These are phyloP conservation scores for Ceratobasidium sp. DNA, from an alignment of 1,284 basidiomycete species.

Conservation along the genomic window DNA sequence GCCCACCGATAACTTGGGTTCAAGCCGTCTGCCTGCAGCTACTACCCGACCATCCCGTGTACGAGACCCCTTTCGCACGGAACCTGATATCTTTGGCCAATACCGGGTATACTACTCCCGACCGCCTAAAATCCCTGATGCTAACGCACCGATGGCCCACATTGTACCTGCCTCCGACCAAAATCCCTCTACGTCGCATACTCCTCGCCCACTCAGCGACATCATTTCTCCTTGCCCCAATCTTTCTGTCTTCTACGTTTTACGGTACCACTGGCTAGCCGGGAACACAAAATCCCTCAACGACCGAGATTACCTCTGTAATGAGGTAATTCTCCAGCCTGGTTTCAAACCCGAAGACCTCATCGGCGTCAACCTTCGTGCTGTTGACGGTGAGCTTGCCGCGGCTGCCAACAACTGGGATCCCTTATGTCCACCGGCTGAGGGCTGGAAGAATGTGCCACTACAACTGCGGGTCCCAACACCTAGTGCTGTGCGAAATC, in stretches of 20 bases:
- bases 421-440: conserved; percentile 13
- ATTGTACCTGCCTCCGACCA: background rate
- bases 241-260: conserved; percentile 13
- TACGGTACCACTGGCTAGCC: conserved; percentile 18
- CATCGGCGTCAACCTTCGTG: conserved; percentile 3
- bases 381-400: conserved; percentile 13
- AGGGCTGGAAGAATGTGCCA: conserved; percentile 27
- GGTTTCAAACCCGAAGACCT: conserved; percentile 13
- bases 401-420: conserved; percentile 21
- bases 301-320: conserved; percentile 22
- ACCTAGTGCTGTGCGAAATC: background rate
- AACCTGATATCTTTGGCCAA: conserved; percentile 28
- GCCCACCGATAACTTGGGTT: background rate
- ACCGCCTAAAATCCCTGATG: conserved; percentile 17
- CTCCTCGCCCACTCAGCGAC: background rate
- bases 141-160: background rate
- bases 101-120: conserved; percentile 14
- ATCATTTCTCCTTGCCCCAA: conserved; percentile 31
- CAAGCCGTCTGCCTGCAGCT: background rate
- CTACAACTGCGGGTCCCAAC: conserved; percentile 6
- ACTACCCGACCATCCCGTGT: background rate
- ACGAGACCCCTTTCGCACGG: conserved; percentile 10
- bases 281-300: conserved; percentile 20
- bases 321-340: conserved; percentile 15
- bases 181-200: background rate